Percentiles rank a stretch among this genome's conserved stretches.
These are phyloP conservation scores for Coprinopsis strossmayeri DNA, from an alignment of 768 basidiomycete species.

Conservation along the genomic window DNA sequence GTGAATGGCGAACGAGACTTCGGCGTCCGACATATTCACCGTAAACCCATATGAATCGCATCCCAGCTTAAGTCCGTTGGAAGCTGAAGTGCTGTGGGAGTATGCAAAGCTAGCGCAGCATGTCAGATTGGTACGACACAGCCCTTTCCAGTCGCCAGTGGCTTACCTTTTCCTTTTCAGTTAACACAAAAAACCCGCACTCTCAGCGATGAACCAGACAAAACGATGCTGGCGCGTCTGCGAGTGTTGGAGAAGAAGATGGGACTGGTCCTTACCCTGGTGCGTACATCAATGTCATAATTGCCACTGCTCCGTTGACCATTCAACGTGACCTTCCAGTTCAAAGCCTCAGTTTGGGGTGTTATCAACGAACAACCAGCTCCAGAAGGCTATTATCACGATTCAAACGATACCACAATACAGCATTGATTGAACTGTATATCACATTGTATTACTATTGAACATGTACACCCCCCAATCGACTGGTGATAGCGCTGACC, in stretches of 20 bases:
- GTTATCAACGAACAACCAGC: conserved; percentile 77
- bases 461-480: conserved; percentile 44
- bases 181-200: conserved; percentile 59
- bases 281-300: conserved; percentile 26
- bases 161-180: conserved; percentile 26
- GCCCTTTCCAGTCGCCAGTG: neutral
- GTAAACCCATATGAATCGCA: conserved; percentile 72
- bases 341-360: conserved; percentile 95
- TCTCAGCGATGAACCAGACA: conserved; percentile 72
- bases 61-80: conserved; percentile 55
- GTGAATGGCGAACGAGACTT: conserved; percentile 4
- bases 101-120: conserved; percentile 84
- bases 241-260: conserved; percentile 88
- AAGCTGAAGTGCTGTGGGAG: conserved; percentile 86
- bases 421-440: conserved; percentile 12
- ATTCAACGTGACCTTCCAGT: conserved; percentile 37
- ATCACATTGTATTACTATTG: conserved; percentile 15
- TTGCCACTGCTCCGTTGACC: neutral
- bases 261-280: conserved; percentile 90
- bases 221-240: conserved; percentile 66
- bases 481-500: conserved; percentile 43
- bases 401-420: conserved; percentile 21
- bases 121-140: conserved; percentile 59
- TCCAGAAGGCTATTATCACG: conserved; percentile 20
- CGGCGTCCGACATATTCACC: conserved; percentile 35